These are phyloP conservation scores for Tephrocybe sp. DNA, from an alignment of 768 basidiomycete species.

Conservation along the genomic window DNA sequence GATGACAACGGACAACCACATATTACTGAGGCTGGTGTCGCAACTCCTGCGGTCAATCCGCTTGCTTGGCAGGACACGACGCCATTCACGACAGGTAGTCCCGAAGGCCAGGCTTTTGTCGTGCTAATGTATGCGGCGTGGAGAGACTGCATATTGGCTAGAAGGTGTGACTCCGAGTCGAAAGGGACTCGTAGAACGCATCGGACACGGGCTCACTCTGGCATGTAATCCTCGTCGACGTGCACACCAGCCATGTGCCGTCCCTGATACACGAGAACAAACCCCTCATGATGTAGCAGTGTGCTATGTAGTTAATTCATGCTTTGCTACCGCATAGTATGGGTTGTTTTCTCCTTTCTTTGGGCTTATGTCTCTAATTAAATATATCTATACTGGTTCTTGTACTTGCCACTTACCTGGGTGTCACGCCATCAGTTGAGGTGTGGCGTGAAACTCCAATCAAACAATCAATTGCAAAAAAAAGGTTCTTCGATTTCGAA, in stretches of 20 bases:
- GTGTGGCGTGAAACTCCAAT: no score
- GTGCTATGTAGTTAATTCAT: neutral
- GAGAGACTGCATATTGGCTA: slow-evolving; percentile 34
- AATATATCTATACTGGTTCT: neutral
- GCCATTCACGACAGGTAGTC: slow-evolving; percentile 33
- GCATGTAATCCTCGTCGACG: no score
- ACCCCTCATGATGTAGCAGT: slow-evolving; percentile 21
- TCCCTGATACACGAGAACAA: slow-evolving; percentile 22
- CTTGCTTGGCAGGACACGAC: slow-evolving; percentile 29
- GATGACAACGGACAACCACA: slow-evolving; percentile 25
- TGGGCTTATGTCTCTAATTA: slow-evolving; percentile 1
- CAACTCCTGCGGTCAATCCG: slow-evolving; percentile 38
- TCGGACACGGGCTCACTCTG: no score
- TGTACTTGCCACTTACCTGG: no score
- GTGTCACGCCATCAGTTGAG: no score
- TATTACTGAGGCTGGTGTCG: slow-evolving; percentile 32
- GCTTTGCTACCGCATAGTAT: slow-evolving; percentile 2
- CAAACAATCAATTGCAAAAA: no score
- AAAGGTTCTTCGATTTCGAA: no score
- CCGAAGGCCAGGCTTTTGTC: slow-evolving; percentile 38
- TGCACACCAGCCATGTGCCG: slow-evolving; percentile 24
- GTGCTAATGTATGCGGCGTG: slow-evolving; percentile 41
- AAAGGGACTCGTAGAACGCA: slow-evolving; percentile 2
- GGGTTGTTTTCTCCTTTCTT: slow-evolving; percentile 3
- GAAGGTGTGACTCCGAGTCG: neutral